Conservation (phyloP, 495 filamentous ascomycete genomes). For the Neurospora sp. region DNA sequence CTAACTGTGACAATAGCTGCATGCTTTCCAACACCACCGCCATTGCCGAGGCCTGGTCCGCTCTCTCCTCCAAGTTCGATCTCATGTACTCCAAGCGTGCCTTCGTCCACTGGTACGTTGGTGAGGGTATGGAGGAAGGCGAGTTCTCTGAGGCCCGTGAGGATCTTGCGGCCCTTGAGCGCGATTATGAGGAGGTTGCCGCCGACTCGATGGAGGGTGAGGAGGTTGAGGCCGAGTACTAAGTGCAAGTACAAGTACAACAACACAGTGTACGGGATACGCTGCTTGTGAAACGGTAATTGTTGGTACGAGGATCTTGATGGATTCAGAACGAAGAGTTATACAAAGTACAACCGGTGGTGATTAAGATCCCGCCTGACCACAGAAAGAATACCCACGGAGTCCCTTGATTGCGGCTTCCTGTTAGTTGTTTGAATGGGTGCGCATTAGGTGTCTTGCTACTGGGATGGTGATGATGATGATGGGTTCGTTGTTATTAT, state of each 20-base stretch:
- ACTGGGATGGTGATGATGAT: constrained; percentile 5
- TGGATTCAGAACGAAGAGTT: neutral
- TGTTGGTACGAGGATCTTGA: neutral
- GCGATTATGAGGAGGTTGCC: constrained; percentile 98
- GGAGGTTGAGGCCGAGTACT: constrained; percentile 93
- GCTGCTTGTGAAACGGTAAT: neutral
- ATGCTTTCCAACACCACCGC: constrained; percentile 99
- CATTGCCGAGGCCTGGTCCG: constrained; percentile 96
- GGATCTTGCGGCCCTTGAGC: constrained; percentile 93
- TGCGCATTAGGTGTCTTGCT: neutral
- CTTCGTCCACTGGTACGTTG: constrained; percentile 99
- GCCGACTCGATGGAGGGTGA: constrained; percentile 90
- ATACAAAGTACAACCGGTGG: neutral
- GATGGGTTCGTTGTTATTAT: constrained; percentile 6
- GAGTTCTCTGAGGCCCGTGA: constrained; percentile 99
- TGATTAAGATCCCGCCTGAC: neutral
- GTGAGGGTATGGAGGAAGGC: constrained; percentile 99
- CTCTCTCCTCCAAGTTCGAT: constrained; percentile 96
- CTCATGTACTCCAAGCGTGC: constrained; percentile 99
- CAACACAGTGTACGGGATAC: neutral
- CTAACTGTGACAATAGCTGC: constrained; percentile 46
- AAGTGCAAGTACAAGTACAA: constrained; percentile 20
- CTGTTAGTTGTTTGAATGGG: neutral
- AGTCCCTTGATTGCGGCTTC: neutral
- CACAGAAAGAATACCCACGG: neutral